These are phyloP conservation scores for Excoecaria agallocha DNA, from an alignment of 345 rosid genomes.

Conservation along the genomic window DNA sequence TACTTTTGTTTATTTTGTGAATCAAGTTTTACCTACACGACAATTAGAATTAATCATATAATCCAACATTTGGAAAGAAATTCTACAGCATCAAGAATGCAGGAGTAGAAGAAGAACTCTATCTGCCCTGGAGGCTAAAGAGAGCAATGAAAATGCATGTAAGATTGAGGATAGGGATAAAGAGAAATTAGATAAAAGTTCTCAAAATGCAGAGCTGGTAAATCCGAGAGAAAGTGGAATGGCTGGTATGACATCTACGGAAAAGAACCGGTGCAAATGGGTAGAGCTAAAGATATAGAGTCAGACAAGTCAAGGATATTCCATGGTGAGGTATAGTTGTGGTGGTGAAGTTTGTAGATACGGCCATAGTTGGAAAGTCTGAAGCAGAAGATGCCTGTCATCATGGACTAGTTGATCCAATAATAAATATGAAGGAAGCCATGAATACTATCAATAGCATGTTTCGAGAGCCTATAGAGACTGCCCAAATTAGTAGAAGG, in stretches of 20 bases:
- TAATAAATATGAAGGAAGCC: slow-evolving; percentile 83
- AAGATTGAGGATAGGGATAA: slow-evolving; percentile 12
- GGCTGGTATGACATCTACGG: neutral
- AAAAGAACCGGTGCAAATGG: slow-evolving; percentile 11
- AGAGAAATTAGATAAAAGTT: slow-evolving; percentile 16
- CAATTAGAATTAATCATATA: slow-evolving; percentile 13
- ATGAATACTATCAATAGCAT: slow-evolving; percentile 73
- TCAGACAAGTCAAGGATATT: slow-evolving; percentile 24
- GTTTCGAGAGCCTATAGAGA: slow-evolving; percentile 82
- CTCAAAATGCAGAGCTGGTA: slow-evolving; percentile 21
- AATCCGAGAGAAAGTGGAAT: neutral
- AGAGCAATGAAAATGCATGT: slow-evolving; percentile 29
- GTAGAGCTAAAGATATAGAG: slow-evolving; percentile 20
- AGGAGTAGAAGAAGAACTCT: slow-evolving; percentile 36
- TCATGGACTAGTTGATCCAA: slow-evolving; percentile 89
- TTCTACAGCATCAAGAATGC: slow-evolving; percentile 44
- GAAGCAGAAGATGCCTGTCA: slow-evolving; percentile 78
- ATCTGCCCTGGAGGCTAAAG: slow-evolving; percentile 25
- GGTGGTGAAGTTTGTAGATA: slow-evolving; percentile 61
- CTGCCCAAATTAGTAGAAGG: slow-evolving; percentile 47
- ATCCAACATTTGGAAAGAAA: slow-evolving; percentile 15
- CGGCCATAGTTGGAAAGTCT: slow-evolving; percentile 66
- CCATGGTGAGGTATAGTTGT: slow-evolving; percentile 42
- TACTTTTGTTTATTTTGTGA: slow-evolving; percentile 15
- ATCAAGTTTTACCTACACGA: slow-evolving; percentile 9